Conservation (phyloP, 2,329 filamentous ascomycete species). For the Chaetomium sp. region DNA sequence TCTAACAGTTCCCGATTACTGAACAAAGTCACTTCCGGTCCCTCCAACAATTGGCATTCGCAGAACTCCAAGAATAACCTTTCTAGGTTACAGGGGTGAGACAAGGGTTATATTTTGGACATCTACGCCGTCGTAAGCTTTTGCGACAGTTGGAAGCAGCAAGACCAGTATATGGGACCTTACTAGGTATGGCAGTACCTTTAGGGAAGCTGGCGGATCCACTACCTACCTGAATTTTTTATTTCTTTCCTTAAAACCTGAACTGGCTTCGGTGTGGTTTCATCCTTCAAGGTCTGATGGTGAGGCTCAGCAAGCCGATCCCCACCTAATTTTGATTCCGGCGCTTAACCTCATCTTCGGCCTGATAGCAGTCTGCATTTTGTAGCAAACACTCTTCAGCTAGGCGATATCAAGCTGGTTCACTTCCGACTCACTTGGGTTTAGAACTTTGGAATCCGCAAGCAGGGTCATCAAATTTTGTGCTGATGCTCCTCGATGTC, state of each 20-base stretch:
- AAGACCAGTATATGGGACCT: too few species aligned
- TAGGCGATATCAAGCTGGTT: too few species aligned
- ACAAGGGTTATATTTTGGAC: too few species aligned
- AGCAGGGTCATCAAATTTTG: neutral
- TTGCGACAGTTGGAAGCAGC: too few species aligned
- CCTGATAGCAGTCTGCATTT: neutral
- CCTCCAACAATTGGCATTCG: too few species aligned
- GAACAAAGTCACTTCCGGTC: neutral
- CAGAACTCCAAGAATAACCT: too few species aligned
- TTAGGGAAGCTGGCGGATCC: too few species aligned
- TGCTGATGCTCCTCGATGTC: neutral
- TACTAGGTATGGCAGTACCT: too few species aligned
- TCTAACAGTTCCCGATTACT: neutral
- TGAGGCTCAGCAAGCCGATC: constrained; percentile 1
- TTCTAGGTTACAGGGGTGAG: too few species aligned
- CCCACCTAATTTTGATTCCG: constrained; percentile 1
- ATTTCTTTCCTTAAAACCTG: neutral
- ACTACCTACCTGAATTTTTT: too few species aligned
- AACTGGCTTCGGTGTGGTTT: neutral
- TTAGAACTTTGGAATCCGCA: neutral
- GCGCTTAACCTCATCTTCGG: constrained; percentile 4
- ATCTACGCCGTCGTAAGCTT: too few species aligned
- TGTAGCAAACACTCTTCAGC: neutral
- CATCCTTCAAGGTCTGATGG: neutral
- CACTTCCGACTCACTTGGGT: neutral